phyloP scores from a whole-genome alignment of 192 early-diverging fungal genomes.

The Podila epigama region DNA sequence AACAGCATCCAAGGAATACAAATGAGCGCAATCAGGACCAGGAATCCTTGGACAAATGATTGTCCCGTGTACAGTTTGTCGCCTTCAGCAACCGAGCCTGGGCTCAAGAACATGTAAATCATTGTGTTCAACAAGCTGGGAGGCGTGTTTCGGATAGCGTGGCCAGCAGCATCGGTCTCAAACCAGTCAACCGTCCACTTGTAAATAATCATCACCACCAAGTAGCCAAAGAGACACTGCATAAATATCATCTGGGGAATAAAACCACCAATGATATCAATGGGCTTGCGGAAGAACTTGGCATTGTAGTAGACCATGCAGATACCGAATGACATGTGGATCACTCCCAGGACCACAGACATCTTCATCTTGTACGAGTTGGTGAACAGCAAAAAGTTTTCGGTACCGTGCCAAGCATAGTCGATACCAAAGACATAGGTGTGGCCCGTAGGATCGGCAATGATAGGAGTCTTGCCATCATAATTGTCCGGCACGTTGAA shows the following conservation, averaged over 20 bases:
- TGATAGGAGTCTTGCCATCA: conserved; percentile 60
- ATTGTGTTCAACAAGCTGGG: conserved; percentile 97
- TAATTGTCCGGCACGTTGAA: conserved; percentile 71
- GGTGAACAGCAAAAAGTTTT: conserved; percentile 93
- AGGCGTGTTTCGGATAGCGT: conserved; percentile 73
- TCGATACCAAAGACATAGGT: conserved; percentile 50
- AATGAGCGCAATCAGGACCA: conserved; percentile 84
- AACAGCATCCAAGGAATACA: conserved; percentile 99
- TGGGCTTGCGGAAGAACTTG: conserved; percentile 82
- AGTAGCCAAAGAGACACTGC: conserved; percentile 94
- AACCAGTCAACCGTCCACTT: conserved; percentile 97
- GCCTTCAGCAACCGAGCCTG: conserved; percentile 75
- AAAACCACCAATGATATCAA: conserved; percentile 86
- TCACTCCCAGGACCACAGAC: conserved; percentile 94
- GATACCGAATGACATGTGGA: conserved; percentile 98
- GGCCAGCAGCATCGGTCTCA: conserved; percentile 69
- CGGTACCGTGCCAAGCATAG: conserved; percentile 86
- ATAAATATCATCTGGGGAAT: conserved; percentile 96
- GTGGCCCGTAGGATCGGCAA: conserved; percentile 64
- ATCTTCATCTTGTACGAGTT: conserved; percentile 99
- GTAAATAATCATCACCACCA: conserved; percentile 88
- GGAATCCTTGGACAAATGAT: conserved; percentile 76
- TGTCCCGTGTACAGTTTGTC: conserved; percentile 90
- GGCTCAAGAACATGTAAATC: conserved; percentile 99
- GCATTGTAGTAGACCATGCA: conserved; percentile 90